Evolutionary conservation across 352 stramenopile genomes (phyloP), one percentile per base, ranked within the genome.

Genomic region (Globisporangium solare): DNA sequence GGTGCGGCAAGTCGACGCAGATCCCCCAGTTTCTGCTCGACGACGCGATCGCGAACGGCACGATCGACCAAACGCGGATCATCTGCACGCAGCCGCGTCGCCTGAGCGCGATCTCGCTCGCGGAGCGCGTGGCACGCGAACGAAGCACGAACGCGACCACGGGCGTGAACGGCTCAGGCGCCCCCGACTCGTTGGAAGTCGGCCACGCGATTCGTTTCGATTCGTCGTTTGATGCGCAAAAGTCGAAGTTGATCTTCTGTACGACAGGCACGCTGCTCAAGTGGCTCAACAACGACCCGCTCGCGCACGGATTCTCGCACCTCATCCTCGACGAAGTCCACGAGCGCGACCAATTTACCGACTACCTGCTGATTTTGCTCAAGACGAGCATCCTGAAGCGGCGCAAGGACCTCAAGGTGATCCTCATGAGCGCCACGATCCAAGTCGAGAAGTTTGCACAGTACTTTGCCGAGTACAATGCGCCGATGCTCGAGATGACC

Each of bases 321-420:
- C 72, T 99, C 39, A 96, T 99, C 49, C 83, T 99, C 27, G 94
- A 99, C 61, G 95, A 99, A 83, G 94, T 98, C 24, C 92, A 98
- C 73, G 95, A 99, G 68, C 85, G 94, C 13, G 93, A 98, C 62
- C 86, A 94, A 51, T 96, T 97, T 58, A 98, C 91, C 1, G 96
- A 99, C 61, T 98, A 98, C 64, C 64, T 98, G 47, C 78, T 99
- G 35, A 98, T 98, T 63, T 63, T 96, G 49, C 80, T 98, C 68
- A 95, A 83, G 64, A 90, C 73, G 17, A 94, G 64, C 20, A 85
- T 98, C 47, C 70, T 97, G 5, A 74, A 78, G 49, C 75, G 86
- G 22, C 73, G 88, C 48, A 76, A 76, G 17, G 71, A 97, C 61
- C 76, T 98, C 20, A 91, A 95, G 65, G 67, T 98, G 2, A 86